Conservation (phyloP, 768 basidiomycete genomes). For the Mrakia gelida region DNA sequence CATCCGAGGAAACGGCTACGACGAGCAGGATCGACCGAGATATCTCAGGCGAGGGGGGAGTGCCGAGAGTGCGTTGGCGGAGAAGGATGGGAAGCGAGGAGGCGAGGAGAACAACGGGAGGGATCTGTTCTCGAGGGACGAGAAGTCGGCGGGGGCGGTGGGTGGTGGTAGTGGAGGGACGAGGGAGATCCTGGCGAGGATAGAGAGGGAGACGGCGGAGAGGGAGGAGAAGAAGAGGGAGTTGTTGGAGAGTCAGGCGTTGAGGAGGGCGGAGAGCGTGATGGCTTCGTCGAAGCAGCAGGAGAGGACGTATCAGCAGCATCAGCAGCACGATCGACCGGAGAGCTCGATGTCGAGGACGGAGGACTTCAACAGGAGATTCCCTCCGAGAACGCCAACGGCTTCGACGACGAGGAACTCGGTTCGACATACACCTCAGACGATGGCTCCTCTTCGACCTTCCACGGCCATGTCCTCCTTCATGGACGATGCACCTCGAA, state of each 20-base stretch:
- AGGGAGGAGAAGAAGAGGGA: constrained; percentile 6
- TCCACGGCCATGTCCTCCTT: not conserved
- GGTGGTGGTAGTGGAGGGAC: not conserved
- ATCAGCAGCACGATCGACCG: not conserved
- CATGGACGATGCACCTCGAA: constrained; percentile 5
- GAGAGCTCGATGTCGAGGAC: constrained; percentile 16
- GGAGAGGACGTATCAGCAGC: not conserved
- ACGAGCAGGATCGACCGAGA: not conserved
- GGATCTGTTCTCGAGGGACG: not conserved
- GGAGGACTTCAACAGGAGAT: constrained; percentile 10
- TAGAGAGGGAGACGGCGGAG: constrained; percentile 12
- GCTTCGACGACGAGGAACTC: not conserved
- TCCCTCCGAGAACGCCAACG: not conserved
- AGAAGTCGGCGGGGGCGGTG: not conserved
- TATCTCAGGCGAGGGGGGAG: constrained; percentile 2
- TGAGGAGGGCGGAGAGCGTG: constrained; percentile 1
- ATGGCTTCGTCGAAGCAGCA: not conserved
- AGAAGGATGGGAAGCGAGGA: not conserved
- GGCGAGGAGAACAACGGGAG: not conserved
- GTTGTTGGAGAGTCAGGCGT: constrained; percentile 15
- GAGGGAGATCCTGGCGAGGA: constrained; percentile 12
- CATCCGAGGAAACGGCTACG: not conserved
- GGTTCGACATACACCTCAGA: constrained; percentile 3
- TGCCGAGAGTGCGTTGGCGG: constrained; percentile 5
- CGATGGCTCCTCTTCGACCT: constrained; percentile 8